A percentile compares a stretch with the other conserved stretches of the same genome.
Evolutionary conservation across 2,329 filamentous ascomycete species (phyloP).

Genomic region (Sclerotiophoma versabilis): DNA sequence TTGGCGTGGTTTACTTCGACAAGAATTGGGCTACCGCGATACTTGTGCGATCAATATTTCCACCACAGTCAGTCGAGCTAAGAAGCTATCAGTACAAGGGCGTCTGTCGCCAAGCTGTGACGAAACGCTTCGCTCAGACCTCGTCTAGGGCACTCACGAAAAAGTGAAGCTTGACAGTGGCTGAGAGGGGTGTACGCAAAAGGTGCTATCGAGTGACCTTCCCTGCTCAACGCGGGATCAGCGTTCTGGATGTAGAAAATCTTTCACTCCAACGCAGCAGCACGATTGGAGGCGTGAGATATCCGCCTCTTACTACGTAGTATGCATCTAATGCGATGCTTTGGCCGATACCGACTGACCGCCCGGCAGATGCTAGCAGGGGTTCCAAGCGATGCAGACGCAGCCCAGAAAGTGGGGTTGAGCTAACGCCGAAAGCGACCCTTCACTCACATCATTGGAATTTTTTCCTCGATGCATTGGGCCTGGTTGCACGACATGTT

Average conservation of each 20-base stretch:
- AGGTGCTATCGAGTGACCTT: neutral
- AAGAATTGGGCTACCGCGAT: neutral
- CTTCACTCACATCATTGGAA: slow-evolving; percentile 22
- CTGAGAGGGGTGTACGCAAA: slow-evolving; percentile 2
- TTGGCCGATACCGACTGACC: slow-evolving; percentile 24
- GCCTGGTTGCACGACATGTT: slow-evolving; percentile 6
- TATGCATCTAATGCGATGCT: slow-evolving; percentile 13
- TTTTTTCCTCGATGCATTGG: slow-evolving; percentile 15
- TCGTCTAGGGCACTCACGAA: slow-evolving; percentile 4
- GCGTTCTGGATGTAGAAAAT: slow-evolving; percentile 8
- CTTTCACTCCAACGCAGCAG: slow-evolving; percentile 1
- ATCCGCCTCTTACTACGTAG: slow-evolving; percentile 9
- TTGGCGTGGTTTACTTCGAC: neutral
- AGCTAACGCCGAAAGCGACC: slow-evolving; percentile 11
- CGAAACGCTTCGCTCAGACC: neutral
- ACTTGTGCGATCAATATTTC: neutral
- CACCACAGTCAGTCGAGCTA: neutral
- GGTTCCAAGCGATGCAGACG: slow-evolving; percentile 1
- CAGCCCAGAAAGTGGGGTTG: slow-evolving; percentile 19
- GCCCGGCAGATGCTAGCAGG: slow-evolving; percentile 25
- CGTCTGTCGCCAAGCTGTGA: slow-evolving; percentile 6
- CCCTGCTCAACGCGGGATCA: slow-evolving; percentile 1
- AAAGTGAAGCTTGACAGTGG: slow-evolving; percentile 8
- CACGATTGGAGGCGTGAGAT: slow-evolving; percentile 10
- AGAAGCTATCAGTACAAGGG: neutral